These are phyloP conservation scores for Carallia brachiata DNA, from an alignment of 345 rosid genomes.

Conservation along the genomic window DNA sequence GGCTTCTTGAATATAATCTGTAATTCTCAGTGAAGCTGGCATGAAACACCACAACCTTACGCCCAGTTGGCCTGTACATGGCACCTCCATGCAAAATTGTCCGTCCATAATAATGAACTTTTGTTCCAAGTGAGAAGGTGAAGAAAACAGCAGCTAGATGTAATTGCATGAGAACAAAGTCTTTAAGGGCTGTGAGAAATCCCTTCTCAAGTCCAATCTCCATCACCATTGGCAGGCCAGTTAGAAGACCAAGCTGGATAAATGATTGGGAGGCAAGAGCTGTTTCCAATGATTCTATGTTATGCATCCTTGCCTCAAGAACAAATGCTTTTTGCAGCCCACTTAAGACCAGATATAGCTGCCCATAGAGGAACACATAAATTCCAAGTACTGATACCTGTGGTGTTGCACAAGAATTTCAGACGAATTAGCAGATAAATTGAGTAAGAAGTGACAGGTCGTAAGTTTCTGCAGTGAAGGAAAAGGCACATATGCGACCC, in stretches of 20 bases:
- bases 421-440: constrained; percentile 3
- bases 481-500: too few species aligned
- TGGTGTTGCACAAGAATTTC: not conserved
- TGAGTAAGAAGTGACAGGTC: not conserved
- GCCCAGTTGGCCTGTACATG: constrained; percentile 88
- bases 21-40: constrained; percentile 89
- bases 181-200: constrained; percentile 82
- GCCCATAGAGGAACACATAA: constrained; percentile 88
- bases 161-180: constrained; percentile 93
- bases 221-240: constrained; percentile 99
- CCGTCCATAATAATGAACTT: constrained; percentile 84
- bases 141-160: constrained; percentile 95
- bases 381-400: constrained; percentile 86
- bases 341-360: constrained; percentile 91
- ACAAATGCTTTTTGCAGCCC: constrained; percentile 78
- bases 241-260: constrained; percentile 92
- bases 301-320: constrained; percentile 64
- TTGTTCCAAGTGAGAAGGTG: constrained; percentile 95
- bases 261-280: constrained; percentile 98
- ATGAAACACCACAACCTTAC: constrained; percentile 91
- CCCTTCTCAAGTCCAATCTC: constrained; percentile 97
- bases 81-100: constrained; percentile 94
- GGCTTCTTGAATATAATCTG: constrained; percentile 90
- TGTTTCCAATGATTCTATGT: constrained; percentile 82
- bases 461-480: too few species aligned